phyloP scores from a whole-genome alignment of 2,329 filamentous ascomycete species.

The Chrysoporthe deuterocubensis region DNA sequence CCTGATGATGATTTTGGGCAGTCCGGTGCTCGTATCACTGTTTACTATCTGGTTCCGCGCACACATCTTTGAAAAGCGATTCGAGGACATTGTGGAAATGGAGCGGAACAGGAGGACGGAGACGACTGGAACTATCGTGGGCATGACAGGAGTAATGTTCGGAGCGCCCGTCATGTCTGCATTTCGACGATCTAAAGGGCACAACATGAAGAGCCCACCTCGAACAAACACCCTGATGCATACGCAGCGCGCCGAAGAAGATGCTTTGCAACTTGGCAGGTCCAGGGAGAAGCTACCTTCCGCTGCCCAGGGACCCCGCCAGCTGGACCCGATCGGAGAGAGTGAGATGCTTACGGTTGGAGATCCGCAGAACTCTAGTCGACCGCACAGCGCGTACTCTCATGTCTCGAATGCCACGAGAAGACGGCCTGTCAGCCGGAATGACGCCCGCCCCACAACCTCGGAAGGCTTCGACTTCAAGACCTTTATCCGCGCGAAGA shows the following conservation, averaged over 20 bases:
- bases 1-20: slow-evolving; percentile 65
- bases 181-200: slow-evolving; percentile 13
- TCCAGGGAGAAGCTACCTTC: neutral
- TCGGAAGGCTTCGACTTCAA: slow-evolving; percentile 33
- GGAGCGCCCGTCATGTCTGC: slow-evolving; percentile 30
- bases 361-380: slow-evolving; percentile 4
- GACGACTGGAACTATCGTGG: slow-evolving; percentile 32
- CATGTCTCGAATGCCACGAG: slow-evolving; percentile 9
- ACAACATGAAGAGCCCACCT: neutral
- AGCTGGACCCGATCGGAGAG: slow-evolving; percentile 26
- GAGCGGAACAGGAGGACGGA: slow-evolving; percentile 41
- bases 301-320: neutral
- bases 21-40: slow-evolving; percentile 66
- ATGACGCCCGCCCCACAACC: slow-evolving; percentile 25
- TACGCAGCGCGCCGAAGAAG: slow-evolving; percentile 24
- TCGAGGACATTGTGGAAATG: slow-evolving; percentile 55
- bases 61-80: slow-evolving; percentile 64
- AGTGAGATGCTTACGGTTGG: slow-evolving; percentile 17
- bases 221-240: slow-evolving; percentile 15
- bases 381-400: slow-evolving; percentile 14
- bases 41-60: slow-evolving; percentile 65
- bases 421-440: slow-evolving; percentile 14
- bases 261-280: slow-evolving; percentile 16
- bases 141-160: slow-evolving; percentile 32
- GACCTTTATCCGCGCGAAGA: slow-evolving; percentile 38